phyloP scores from a whole-genome alignment of 306 rosid genomes.

The Begonia fuchsioides region DNA sequence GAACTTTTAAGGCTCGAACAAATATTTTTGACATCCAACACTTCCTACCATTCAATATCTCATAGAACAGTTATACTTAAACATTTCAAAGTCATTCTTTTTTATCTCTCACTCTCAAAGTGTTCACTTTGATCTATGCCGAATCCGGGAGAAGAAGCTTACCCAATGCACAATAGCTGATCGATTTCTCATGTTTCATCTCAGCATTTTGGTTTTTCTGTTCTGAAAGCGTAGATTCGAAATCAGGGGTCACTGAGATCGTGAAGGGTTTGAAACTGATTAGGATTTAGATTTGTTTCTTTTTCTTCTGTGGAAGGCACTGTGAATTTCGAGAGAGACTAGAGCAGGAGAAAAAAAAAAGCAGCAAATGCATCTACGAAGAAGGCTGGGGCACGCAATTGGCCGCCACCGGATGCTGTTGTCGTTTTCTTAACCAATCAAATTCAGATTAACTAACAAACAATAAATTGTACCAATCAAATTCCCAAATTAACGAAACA shows the following conservation, averaged over 20 bases:
- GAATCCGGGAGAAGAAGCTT: not conserved
- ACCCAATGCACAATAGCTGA: not conserved
- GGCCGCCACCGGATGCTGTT: constrained; percentile 36
- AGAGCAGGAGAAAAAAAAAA: constrained; percentile 25
- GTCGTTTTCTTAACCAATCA: too few relatives aligned
- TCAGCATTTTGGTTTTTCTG: not conserved
- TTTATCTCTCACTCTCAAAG: too few relatives aligned
- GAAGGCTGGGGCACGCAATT: constrained; percentile 48
- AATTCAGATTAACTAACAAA: too few relatives aligned
- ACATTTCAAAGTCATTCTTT: too few relatives aligned
- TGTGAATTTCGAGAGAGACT: constrained; percentile 61
- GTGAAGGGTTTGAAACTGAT: not conserved
- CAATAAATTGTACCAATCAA: too few relatives aligned
- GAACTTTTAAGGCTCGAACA: too few relatives aligned
- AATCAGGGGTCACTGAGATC: not conserved
- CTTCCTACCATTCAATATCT: too few relatives aligned
- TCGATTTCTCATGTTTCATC: not conserved
- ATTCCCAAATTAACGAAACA: too few relatives aligned
- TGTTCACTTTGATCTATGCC: too few relatives aligned
- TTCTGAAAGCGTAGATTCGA: not conserved
- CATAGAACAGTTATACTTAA: too few relatives aligned
- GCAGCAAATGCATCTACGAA: constrained; percentile 53
- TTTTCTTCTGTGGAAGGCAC: not conserved
- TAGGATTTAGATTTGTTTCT: not conserved
- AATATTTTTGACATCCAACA: too few relatives aligned